phyloP scores from a whole-genome alignment of 805 yeast species.

The Vanderwaltozyma yarrowii region DNA sequence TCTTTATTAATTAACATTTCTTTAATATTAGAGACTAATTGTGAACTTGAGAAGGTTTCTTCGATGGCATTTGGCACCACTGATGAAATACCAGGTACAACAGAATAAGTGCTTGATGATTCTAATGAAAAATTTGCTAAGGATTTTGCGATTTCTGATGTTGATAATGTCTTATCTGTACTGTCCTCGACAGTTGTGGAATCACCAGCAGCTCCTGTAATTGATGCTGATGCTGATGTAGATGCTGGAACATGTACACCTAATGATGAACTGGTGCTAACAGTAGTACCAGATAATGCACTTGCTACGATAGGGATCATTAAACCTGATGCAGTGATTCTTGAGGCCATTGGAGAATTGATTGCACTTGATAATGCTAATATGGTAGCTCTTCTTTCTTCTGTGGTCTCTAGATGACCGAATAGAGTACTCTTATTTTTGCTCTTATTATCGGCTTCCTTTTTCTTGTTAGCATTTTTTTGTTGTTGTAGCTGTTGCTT shows the following conservation, averaged over 20 bases:
- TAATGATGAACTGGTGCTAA: constrained; percentile 15
- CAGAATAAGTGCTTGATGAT: constrained; percentile 16
- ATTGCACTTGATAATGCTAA: constrained; percentile 28
- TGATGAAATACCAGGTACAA: constrained; percentile 32
- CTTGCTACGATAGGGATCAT: constrained; percentile 26
- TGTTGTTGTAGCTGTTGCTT: constrained; percentile 43
- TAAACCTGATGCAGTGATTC: constrained; percentile 29
- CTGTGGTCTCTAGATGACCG: constrained; percentile 72
- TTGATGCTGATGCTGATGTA: constrained; percentile 1
- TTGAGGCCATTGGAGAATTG: constrained; percentile 23
- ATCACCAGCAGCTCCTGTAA: constrained; percentile 2
- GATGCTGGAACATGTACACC: constrained; percentile 1
- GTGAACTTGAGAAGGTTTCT: constrained; percentile 19
- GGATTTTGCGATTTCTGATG: constrained; percentile 16
- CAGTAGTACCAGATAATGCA: constrained; percentile 17
- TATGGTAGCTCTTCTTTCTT: constrained; percentile 47
- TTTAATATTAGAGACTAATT: constrained; percentile 22
- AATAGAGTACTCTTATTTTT: constrained; percentile 49
- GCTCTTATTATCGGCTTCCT: constrained; percentile 32
- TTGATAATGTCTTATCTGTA: not conserved
- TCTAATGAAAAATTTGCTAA: constrained; percentile 22
- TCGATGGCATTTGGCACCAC: constrained; percentile 37
- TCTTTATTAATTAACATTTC: constrained; percentile 29
- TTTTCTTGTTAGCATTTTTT: constrained; percentile 36
- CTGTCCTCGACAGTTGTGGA: constrained; percentile 1